Evolutionary conservation across 78 protist species (phyloP).

Genomic region (Dictyostelium intermedium): DNA sequence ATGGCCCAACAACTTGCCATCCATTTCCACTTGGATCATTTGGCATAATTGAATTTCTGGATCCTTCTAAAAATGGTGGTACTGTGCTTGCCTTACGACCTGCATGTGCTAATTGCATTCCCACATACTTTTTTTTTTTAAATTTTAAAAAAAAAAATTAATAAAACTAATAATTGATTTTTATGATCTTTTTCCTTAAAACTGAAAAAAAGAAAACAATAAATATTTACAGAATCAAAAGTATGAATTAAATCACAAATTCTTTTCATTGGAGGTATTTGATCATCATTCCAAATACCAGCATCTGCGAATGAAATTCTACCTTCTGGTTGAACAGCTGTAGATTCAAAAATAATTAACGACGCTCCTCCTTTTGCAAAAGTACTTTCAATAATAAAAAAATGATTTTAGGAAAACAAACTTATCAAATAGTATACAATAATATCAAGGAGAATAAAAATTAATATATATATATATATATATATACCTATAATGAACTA

Average conservation of each 20-base stretch:
- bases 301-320: constrained; percentile 22
- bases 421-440: too few species aligned
- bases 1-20: constrained; percentile 38
- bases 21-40: background rate
- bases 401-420: background rate
- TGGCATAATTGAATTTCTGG: background rate
- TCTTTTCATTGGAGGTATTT: constrained; percentile 27
- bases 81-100: constrained; percentile 1
- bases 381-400: background rate
- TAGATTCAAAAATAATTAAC: constrained; percentile 23
- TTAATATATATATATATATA: too few species aligned
- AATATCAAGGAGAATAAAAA: background rate
- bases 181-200: too few species aligned
- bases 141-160: too few species aligned
- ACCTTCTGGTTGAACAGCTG: constrained; percentile 22
- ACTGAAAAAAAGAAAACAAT: too few species aligned
- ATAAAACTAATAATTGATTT: too few species aligned
- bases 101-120: constrained; percentile 26
- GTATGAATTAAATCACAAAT: constrained; percentile 28
- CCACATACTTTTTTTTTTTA: background rate
- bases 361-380: constrained; percentile 27
- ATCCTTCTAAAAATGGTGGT: background rate
- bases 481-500: constrained; percentile 25
- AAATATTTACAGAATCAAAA: background rate
- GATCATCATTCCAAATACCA: constrained; percentile 44